Conservation (phyloP, 306 rosid genomes). For the Quercus mongolica region DNA sequence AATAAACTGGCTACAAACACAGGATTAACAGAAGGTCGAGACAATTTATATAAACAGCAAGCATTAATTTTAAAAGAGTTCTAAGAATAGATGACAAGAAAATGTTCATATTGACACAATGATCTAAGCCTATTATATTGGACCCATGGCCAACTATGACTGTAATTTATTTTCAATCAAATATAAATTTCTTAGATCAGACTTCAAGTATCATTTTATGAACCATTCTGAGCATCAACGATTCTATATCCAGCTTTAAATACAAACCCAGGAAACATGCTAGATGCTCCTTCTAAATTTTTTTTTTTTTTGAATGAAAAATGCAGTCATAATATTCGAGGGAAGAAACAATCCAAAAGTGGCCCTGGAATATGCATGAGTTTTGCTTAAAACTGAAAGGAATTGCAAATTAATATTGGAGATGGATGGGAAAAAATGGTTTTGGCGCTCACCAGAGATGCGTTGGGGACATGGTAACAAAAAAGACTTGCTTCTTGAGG, state of each 20-base stretch:
- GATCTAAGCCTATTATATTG: neutral
- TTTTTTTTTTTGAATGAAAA: no score
- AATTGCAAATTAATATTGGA: neutral
- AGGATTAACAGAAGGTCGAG: neutral
- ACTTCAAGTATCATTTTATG: neutral
- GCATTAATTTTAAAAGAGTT: neutral
- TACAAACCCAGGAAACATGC: no score
- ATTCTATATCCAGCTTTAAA: neutral
- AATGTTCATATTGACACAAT: neutral
- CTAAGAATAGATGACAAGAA: neutral
- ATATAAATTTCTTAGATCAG: neutral
- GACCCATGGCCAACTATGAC: neutral
- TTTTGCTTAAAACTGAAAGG: constrained; percentile 2
- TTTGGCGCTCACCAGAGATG: constrained; percentile 73
- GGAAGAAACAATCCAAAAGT: neutral
- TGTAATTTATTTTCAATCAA: neutral
- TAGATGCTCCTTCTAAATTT: no score
- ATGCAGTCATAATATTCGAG: neutral
- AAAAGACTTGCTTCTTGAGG: constrained; percentile 61
- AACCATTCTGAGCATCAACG: neutral
- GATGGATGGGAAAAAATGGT: neutral
- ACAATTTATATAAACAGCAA: neutral
- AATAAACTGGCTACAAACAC: no score
- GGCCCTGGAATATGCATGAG: neutral
- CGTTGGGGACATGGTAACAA: constrained; percentile 92